Evolutionary conservation across 257 asterid species (phyloP), one percentile per base, ranked within the genome.

Genomic region (Ilex asprella): DNA sequence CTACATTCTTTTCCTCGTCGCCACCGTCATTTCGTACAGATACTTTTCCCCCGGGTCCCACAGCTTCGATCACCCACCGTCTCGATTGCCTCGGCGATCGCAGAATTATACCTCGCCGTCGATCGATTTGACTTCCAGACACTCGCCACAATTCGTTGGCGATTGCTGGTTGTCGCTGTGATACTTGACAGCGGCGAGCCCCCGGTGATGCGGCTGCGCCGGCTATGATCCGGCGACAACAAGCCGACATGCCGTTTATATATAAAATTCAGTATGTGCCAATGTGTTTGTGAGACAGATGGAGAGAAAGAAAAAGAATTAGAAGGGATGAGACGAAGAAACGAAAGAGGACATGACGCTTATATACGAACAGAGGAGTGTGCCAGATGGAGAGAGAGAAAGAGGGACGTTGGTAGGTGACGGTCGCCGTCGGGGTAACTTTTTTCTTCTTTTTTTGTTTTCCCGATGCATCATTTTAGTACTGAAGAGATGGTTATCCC

Each of bases 1-100:
- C 13, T 2, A 10, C 15, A 41, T 31, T 66, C 66, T 50, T 56
- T 56, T 32, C 71, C 61, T 64, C 49, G 39, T 52, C 55, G 16
- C 44, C 30, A 31, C 59, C 39, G 21, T 16, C 14, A 7, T n/a
- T 32, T 13, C 44, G 65, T 59, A 13, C 14, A 11, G 65, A 30
- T 3, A 30, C 13, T 59, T 53, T 52, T 53, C 65, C 71, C 39
- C 55, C 47, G 44, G 27, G 52, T 6, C 52, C n/a, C 3, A 7
- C n/a, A 46, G 52, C 15, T 46, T 14, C 52, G 15, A 46, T 14
- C 52, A 14, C 52, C 52, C 13, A 11, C 15, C 6, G 52, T 14
- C 52, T 10, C 52, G 52, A 11, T 2, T 46, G 52, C 3, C 4
- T 14, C 52, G 52, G 13, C 13, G 52, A 46, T 14, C 14, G 13